phyloP scores from a whole-genome alignment of 208 protist species.

The Crithidia expoeki region DNA sequence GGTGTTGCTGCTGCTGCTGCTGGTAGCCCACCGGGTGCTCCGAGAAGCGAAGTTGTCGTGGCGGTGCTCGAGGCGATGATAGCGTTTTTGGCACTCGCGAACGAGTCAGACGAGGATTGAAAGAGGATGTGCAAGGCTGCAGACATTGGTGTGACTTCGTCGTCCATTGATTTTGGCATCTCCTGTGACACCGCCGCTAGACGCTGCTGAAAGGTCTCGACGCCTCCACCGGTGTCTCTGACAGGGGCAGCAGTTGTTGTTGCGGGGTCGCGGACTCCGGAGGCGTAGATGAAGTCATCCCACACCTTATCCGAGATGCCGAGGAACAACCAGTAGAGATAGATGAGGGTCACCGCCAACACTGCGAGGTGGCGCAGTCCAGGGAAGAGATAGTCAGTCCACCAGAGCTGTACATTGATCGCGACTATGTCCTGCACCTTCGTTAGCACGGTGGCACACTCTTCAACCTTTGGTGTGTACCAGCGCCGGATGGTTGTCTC shows the following conservation, averaged over 20 bases:
- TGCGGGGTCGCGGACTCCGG: constrained; percentile 20
- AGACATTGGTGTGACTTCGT: neutral
- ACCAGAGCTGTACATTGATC: constrained; percentile 42
- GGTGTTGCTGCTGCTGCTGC: neutral
- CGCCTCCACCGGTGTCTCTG: neutral
- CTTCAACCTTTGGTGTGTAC: constrained; percentile 48
- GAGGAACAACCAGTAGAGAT: constrained; percentile 45
- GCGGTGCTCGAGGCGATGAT: neutral
- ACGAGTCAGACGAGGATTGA: neutral
- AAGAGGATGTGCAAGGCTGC: constrained; percentile 12
- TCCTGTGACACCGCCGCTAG: no score
- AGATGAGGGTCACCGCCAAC: constrained; percentile 25
- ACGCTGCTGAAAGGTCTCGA: neutral
- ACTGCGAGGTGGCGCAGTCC: constrained; percentile 13
- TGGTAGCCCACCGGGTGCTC: neutral
- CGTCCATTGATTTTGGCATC: neutral
- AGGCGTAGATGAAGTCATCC: constrained; percentile 34
- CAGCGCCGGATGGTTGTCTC: constrained; percentile 78
- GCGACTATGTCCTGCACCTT: constrained; percentile 33
- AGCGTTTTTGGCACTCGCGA: neutral
- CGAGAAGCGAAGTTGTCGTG: neutral
- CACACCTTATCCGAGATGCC: constrained; percentile 31
- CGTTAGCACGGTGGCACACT: constrained; percentile 11
- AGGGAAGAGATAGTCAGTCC: constrained; percentile 27
- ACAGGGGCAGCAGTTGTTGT: neutral